Conservation (phyloP, 108 stramenopile species). For the Phaeodactylum tricornutum region DNA sequence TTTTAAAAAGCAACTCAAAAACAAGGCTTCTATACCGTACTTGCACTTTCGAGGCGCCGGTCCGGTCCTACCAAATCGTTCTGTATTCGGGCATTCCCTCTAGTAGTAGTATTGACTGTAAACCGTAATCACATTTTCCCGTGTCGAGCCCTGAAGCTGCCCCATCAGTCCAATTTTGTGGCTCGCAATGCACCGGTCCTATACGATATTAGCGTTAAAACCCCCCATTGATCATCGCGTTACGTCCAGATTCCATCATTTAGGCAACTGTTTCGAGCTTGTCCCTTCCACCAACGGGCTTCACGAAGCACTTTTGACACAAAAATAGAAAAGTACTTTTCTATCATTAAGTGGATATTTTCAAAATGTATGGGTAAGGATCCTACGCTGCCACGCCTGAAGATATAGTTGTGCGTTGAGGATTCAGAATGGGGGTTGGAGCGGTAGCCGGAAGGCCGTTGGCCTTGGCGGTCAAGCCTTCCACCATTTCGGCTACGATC, state of each 20-base stretch:
- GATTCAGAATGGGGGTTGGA: background rate
- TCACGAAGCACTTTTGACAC: too few relatives aligned
- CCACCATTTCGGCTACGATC: constrained; percentile 8
- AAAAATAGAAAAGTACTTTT: too few relatives aligned
- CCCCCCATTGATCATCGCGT: too few relatives aligned
- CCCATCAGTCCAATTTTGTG: too few relatives aligned
- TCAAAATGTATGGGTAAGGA: too few relatives aligned
- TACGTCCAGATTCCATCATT: too few relatives aligned
- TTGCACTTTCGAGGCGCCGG: background rate
- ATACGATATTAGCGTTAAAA: too few relatives aligned
- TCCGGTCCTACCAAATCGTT: background rate
- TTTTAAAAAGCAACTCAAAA: background rate
- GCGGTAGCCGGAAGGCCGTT: background rate
- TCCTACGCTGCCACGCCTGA: background rate
- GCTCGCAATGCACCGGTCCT: too few relatives aligned
- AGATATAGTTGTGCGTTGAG: background rate
- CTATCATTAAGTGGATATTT: too few relatives aligned
- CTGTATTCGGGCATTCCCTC: background rate
- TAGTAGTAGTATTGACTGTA: background rate
- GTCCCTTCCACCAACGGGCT: too few relatives aligned
- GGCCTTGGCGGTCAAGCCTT: background rate
- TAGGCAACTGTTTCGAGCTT: too few relatives aligned
- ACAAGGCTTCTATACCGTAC: background rate
- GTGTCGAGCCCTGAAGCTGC: background rate
- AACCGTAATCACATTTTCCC: background rate